Percentiles rank a stretch among this genome's conserved stretches.
Evolutionary conservation across 106 monocot genomes (phyloP).

Genomic region (Acanthochlamys bracteata): DNA sequence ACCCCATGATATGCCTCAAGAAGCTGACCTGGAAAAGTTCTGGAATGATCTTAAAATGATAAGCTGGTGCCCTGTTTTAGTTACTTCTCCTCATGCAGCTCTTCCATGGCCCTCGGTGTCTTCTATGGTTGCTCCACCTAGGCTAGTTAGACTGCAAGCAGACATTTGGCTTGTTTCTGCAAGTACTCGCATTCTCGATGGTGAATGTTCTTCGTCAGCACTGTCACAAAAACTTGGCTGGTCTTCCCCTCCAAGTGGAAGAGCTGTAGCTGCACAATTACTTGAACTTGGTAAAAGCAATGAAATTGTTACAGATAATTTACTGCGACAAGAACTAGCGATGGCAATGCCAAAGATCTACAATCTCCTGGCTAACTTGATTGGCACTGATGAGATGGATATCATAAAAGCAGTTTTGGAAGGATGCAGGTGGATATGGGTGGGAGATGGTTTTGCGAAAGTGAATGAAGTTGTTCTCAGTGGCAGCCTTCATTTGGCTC

Average conservation of each 20-base stretch:
- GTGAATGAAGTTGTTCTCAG: constrained; percentile 83
- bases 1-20: constrained; percentile 20
- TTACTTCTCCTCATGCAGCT: constrained; percentile 54
- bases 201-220: constrained; percentile 75
- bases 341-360: constrained; percentile 88
- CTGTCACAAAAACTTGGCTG: constrained; percentile 71
- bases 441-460: constrained; percentile 99
- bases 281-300: constrained; percentile 98
- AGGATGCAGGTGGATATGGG: constrained; percentile 98
- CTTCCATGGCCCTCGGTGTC: constrained; percentile 91
- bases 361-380: constrained; percentile 57
- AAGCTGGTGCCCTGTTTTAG: constrained; percentile 93
- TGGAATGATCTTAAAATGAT: constrained; percentile 92
- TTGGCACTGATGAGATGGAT: constrained; percentile 97
- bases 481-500: constrained; percentile 91
- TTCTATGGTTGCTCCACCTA: constrained; percentile 90
- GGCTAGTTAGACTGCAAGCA: constrained; percentile 52
- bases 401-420: constrained; percentile 93
- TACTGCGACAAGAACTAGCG: constrained; percentile 80
- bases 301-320: constrained; percentile 82
- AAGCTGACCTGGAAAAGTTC: constrained; percentile 64
- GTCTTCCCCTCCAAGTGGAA: constrained; percentile 76
- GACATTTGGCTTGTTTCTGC: constrained; percentile 99
- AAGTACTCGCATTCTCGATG: constrained; percentile 95
- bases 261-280: constrained; percentile 84